Evolutionary conservation across 176 grass and related monocot species (phyloP).

Genomic region (Cenchrus americanus): DNA sequence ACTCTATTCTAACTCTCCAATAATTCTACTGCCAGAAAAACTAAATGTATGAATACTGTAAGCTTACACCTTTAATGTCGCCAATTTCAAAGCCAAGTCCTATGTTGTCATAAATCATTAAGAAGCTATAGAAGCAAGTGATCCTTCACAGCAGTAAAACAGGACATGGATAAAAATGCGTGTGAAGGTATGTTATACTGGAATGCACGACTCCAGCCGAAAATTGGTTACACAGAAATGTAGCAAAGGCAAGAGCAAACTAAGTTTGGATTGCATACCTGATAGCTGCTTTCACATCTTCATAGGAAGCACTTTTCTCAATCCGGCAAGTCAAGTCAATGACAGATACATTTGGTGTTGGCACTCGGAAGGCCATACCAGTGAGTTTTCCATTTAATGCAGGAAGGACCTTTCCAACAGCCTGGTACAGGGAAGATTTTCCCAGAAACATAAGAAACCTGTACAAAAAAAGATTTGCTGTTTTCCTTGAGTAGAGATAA

Average conservation of each 20-base stretch:
- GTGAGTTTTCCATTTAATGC: slow-evolving; percentile 82
- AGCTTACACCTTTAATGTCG: background rate
- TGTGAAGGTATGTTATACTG: background rate
- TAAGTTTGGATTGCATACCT: slow-evolving; percentile 53
- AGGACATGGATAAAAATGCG: background rate
- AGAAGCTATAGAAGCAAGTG: background rate
- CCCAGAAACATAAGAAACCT: slow-evolving; percentile 17
- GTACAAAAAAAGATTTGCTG: background rate
- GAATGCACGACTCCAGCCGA: background rate
- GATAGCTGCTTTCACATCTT: slow-evolving; percentile 89
- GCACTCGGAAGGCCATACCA: slow-evolving; percentile 95
- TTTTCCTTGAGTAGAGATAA: slow-evolving; percentile 35
- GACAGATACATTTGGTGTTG: slow-evolving; percentile 93
- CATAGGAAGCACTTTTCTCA: slow-evolving; percentile 85
- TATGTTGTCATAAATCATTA: background rate
- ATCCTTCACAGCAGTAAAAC: slow-evolving; percentile 14
- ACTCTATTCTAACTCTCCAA: background rate
- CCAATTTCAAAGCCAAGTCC: background rate
- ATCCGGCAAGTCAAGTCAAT: slow-evolving; percentile 94
- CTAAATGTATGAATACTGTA: background rate
- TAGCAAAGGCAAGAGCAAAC: slow-evolving; percentile 9
- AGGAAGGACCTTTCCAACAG: slow-evolving; percentile 92
- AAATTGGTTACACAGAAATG: slow-evolving; percentile 6
- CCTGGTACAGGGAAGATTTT: slow-evolving; percentile 40
- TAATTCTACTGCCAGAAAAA: background rate